Evolutionary conservation across 805 yeast species (phyloP), one percentile per base, ranked within the genome.

Genomic region (Candida insectalens): DNA sequence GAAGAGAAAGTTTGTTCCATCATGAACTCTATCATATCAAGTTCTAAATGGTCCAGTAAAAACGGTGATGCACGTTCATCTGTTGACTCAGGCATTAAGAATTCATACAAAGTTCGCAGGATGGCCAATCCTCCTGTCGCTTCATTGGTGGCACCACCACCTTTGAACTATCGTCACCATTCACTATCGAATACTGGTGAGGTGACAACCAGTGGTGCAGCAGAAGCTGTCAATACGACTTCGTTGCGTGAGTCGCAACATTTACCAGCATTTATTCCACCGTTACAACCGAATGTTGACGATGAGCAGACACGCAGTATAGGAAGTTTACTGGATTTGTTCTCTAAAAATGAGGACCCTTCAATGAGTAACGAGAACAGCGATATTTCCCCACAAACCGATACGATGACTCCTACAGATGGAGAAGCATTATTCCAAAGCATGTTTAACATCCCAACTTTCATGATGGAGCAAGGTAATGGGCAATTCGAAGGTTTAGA

Each of bases 361-460:
- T 27, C 36, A 12, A 19, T 32, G 15, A 27, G 30, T n/a, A 27
- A 33, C 19, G 36, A 33, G n/a, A n/a, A n/a, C n/a, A n/a, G n/a
- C n/a, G n/a, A n/a, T n/a, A n/a, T n/a, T n/a, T n/a, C n/a, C n/a
- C n/a, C n/a, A n/a, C n/a, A n/a, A n/a, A n/a, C n/a, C n/a, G n/a
- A n/a, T n/a, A n/a, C n/a, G n/a, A n/a, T n/a, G n/a, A n/a, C n/a
- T n/a, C n/a, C n/a, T n/a, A n/a, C n/a, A n/a, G 36, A 34, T 18
- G 43, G 45, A n/a, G 47, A 41, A 12, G 35, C 36, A 6, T 29
- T 51, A 12, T 45, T 53, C 17, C 60, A 55, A 27, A 55, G 48
- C 27, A 43, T 57, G 47, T 48, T 58, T 32, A 52, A 46, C 25
- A 34, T 58, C 13, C 62, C 63, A 2, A 50, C 42, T 9, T 53